phyloP scores from a whole-genome alignment of 345 rosid genomes.

The Psidium guajava region DNA sequence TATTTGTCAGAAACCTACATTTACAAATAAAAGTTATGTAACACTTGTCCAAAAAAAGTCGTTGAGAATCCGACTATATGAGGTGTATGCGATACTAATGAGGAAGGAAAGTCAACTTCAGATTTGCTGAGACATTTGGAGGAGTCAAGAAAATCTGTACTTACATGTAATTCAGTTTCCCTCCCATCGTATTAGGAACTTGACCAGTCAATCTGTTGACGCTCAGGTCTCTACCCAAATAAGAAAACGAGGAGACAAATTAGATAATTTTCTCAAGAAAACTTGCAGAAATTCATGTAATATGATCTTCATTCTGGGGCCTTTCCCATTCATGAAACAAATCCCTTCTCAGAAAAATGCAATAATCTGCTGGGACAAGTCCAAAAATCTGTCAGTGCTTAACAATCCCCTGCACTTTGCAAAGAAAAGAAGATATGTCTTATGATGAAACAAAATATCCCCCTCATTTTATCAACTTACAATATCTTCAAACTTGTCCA shows the following conservation, averaged over 20 bases:
- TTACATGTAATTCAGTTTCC: constrained; percentile 31
- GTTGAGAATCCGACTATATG: neutral
- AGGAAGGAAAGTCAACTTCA: neutral
- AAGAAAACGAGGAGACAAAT: constrained; percentile 1
- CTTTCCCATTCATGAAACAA: neutral
- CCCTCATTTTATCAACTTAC: constrained; percentile 28
- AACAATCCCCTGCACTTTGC: neutral
- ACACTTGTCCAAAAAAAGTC: neutral
- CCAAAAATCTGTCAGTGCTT: neutral
- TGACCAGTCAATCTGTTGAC: constrained; percentile 55
- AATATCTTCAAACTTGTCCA: constrained; percentile 20
- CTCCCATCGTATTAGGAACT: constrained; percentile 28
- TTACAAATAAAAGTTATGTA: neutral
- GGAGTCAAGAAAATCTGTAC: neutral
- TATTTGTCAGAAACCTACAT: constrained; percentile 63
- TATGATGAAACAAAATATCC: neutral
- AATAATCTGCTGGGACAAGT: neutral
- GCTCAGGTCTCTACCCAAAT: constrained; percentile 61
- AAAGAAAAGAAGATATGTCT: neutral
- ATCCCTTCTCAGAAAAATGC: neutral
- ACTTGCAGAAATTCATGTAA: neutral
- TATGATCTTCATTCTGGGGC: neutral
- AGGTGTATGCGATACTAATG: neutral
- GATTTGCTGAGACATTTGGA: neutral
- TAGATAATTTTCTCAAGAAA: neutral